Base-by-base conservation (phyloP, 768 basidiomycete genomes). In the Rhizopogon vinicolor region DNA sequence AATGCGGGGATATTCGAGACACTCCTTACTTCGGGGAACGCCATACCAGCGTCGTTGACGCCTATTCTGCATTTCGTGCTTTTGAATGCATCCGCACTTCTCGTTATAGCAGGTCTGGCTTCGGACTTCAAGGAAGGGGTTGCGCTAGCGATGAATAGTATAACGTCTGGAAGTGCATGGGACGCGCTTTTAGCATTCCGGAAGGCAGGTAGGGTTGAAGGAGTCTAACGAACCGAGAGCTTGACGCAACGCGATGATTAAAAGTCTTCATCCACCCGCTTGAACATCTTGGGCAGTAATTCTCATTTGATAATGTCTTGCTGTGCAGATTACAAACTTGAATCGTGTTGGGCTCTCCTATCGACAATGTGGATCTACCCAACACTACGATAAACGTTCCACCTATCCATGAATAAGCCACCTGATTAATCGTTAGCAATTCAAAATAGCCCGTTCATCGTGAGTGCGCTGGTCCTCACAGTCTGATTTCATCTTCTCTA, bases 1-100 rank as follows among this genome's bases (percentile, higher is more conserved):
- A 98, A 99, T 66, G 89, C 95, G 3, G 78, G 73, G 58, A 86
- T 84, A 8, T 85, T 97, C 69, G 78, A 72, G 58, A 62, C 68
- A 33, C 72, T 97, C 63, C 76, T 98, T 25, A 78, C 73, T 2
- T 81, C 81, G 1, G 84, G 83, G 1, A 70, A 72, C 4, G 65
- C 78, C 18, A 74, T 85, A n/a, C 85, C 87, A 0, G 73, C 75
- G 52, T 70, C 69, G 4, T 67, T 93, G 56, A 75, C 72, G 8
- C 80, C 93, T 0, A 79, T 96, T 39, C 71, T 85, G 48, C 86
- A 97, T 64, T 98, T 94, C 67, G 91, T 98, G 57, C 72, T 94
- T 56, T 73, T 98, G 73, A 98, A 99, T 63, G 83, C 95, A 3
- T 86, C 93, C 5, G 95, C 93, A 12, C 68, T 98, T 54, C 73